These are phyloP conservation scores for Xylariaceae sp. DNA, from an alignment of 2,329 filamentous ascomycete species.

Conservation along the genomic window DNA sequence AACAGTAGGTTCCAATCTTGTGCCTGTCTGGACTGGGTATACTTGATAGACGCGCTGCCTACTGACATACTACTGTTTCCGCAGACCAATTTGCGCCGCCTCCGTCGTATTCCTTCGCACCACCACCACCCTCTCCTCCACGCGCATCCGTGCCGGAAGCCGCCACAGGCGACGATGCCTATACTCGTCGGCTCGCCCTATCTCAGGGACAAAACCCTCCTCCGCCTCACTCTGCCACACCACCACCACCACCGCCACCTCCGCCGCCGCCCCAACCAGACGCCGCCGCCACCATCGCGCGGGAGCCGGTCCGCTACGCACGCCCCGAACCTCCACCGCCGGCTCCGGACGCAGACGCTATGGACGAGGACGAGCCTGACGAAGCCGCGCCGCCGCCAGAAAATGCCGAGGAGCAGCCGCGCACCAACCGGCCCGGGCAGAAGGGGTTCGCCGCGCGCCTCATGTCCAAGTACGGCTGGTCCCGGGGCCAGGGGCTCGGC, in stretches of 20 bases:
- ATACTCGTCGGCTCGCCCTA: slow-evolving; percentile 53
- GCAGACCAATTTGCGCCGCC: slow-evolving; percentile 55
- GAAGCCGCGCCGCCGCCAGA: slow-evolving; percentile 21
- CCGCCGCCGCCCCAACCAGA: slow-evolving; percentile 30
- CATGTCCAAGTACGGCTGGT: slow-evolving; percentile 44
- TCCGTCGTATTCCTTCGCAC: slow-evolving; percentile 47
- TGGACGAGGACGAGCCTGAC: slow-evolving; percentile 29
- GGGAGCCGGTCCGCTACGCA: slow-evolving; percentile 69
- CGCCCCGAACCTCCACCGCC: slow-evolving; percentile 39
- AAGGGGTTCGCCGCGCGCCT: slow-evolving; percentile 79
- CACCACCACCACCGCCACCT: slow-evolving; percentile 23
- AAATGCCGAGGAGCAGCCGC: slow-evolving; percentile 25
- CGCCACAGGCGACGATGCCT: slow-evolving; percentile 62
- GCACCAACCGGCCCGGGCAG: slow-evolving; percentile 67
- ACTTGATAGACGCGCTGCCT: background rate
- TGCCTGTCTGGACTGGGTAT: background rate
- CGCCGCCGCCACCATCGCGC: slow-evolving; percentile 61
- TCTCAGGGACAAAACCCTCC: slow-evolving; percentile 32
- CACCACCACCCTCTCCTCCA: slow-evolving; percentile 44
- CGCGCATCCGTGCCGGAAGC: slow-evolving; percentile 45
- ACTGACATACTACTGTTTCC: background rate
- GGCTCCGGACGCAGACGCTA: slow-evolving; percentile 27
- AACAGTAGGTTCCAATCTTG: slow-evolving; percentile 33
- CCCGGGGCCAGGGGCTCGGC: background rate
- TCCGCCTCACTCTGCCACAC: slow-evolving; percentile 15